phyloP scores from a whole-genome alignment of 371 early-diverging fungal species.

The Circinella minor region DNA sequence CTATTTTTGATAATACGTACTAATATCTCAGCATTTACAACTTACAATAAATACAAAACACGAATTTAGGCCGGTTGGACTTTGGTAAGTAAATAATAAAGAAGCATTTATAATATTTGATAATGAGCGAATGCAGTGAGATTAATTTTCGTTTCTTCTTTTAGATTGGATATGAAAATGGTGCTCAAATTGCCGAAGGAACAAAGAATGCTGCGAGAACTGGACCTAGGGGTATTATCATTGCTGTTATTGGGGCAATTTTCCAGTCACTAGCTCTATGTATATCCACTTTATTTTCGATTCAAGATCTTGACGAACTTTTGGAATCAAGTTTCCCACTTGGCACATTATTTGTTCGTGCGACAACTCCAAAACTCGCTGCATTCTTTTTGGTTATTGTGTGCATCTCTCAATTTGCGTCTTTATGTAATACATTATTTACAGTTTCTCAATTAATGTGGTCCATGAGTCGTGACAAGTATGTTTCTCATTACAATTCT shows the following conservation, averaged over 20 bases:
- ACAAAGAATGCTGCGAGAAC: constrained; percentile 41
- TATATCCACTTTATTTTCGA: constrained; percentile 39
- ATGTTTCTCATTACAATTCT: no score
- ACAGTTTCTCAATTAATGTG: constrained; percentile 23
- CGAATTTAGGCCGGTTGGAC: constrained; percentile 32
- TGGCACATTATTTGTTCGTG: constrained; percentile 23
- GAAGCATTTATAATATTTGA: background rate
- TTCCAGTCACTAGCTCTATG: constrained; percentile 40
- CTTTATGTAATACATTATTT: constrained; percentile 24
- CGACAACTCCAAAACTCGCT: constrained; percentile 17
- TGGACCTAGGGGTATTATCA: constrained; percentile 45
- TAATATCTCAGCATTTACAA: no score
- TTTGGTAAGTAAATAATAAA: constrained; percentile 15
- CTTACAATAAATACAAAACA: no score
- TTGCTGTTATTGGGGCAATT: constrained; percentile 36
- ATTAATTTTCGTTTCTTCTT: no score
- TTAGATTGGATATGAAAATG: constrained; percentile 40
- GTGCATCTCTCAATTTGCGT: constrained; percentile 28
- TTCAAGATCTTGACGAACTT: constrained; percentile 41
- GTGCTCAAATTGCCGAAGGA: constrained; percentile 49
- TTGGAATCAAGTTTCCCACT: constrained; percentile 22
- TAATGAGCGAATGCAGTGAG: no score
- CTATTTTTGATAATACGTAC: background rate
- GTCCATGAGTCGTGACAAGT: constrained; percentile 20
- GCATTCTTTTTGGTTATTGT: constrained; percentile 32